Percentiles rank a stretch among this genome's conserved stretches.
Conservation (phyloP, 164 flowering plant genomes). For the Umbellularia californica region DNA sequence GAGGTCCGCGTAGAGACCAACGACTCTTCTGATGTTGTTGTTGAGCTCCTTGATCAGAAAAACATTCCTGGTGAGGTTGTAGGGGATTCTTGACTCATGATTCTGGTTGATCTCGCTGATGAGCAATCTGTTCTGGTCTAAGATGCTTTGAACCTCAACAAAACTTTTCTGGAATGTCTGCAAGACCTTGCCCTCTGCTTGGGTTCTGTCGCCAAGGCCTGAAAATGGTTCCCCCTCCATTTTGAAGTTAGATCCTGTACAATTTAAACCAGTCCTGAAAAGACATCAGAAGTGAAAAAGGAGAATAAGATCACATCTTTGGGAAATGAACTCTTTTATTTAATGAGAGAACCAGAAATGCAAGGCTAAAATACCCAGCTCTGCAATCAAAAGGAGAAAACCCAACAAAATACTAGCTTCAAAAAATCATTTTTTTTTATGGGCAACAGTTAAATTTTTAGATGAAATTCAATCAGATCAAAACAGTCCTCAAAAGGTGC, state of each 20-base stretch:
- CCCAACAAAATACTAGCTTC: not conserved
- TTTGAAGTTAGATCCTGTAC: slow-evolving; percentile 1
- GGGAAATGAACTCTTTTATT: not conserved
- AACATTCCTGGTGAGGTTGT: slow-evolving; percentile 64
- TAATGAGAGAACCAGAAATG: not conserved
- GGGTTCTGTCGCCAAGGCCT: slow-evolving; percentile 44
- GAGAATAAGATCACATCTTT: not conserved
- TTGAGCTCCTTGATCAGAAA: slow-evolving; percentile 78
- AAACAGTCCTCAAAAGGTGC: not conserved
- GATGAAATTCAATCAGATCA: not conserved
- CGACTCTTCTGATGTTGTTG: slow-evolving; percentile 76
- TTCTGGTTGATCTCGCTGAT: slow-evolving; percentile 85
- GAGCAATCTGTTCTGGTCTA: slow-evolving; percentile 44
- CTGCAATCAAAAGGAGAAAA: not conserved
- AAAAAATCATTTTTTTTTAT: not conserved
- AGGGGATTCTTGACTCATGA: slow-evolving; percentile 70
- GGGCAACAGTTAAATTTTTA: not conserved
- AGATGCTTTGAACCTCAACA: slow-evolving; percentile 13
- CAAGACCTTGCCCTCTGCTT: slow-evolving; percentile 53
- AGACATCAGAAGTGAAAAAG: not conserved
- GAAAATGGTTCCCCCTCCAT: slow-evolving; percentile 50
- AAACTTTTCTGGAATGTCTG: slow-evolving; percentile 59
- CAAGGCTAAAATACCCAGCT: not conserved
- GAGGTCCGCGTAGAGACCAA: slow-evolving; percentile 66
- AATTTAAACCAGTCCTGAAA: slow-evolving; percentile 11